Evolutionary conservation across 1,284 basidiomycete genomes (phyloP), one percentile per base, ranked within the genome.

Genomic region (Hymenochaete sp.): DNA sequence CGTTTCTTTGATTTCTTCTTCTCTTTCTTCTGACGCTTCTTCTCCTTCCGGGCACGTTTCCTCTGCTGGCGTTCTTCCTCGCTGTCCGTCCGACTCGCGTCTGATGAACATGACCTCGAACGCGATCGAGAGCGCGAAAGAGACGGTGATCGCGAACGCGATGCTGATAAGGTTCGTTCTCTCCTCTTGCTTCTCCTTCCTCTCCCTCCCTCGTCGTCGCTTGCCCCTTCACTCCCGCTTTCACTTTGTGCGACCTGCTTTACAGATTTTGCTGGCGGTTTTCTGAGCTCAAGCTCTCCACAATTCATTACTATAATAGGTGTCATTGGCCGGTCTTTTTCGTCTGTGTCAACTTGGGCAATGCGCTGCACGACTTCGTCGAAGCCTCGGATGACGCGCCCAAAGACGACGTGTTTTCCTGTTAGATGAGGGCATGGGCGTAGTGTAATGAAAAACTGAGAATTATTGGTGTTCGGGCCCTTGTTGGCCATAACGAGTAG

Each of bases 381-480:
- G 52, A 73, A 81, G 31, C 80, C 79, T 22, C 68, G 70, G 43
- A 82, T 67, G 35, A 82, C 76, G 38, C 64, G 70, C 25, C 82
- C 82, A 56, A 89, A 87, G 6, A 88, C 84, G 50, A 86, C 82
- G 57, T 89, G 85, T 62, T 85, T 88, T 67, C 77, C 83, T 47
- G 82, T 75, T 37, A 88, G 62, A 60, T 89, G 85, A 6, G 81
- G 74, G 51, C 81, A 84, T 3, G 74, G 71, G 18, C 73, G 69
- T 8, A 91, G 70, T 4, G 88, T 89, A 53, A 92, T 71, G 60
- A 92, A 91, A 59, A 88, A 91, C 54, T 91, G 88, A 2, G 80
- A 84, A 32, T 79, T 78, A 54, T 90, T 89, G 27, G 86, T 88
- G 59, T 81, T 69, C 3, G 82, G 80, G 2, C 87, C 87, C 52